Percentiles rank a stretch among this genome's conserved stretches.
Evolutionary conservation across 1,284 basidiomycete genomes (phyloP).

Genomic region (Trichosporon inkin): DNA sequence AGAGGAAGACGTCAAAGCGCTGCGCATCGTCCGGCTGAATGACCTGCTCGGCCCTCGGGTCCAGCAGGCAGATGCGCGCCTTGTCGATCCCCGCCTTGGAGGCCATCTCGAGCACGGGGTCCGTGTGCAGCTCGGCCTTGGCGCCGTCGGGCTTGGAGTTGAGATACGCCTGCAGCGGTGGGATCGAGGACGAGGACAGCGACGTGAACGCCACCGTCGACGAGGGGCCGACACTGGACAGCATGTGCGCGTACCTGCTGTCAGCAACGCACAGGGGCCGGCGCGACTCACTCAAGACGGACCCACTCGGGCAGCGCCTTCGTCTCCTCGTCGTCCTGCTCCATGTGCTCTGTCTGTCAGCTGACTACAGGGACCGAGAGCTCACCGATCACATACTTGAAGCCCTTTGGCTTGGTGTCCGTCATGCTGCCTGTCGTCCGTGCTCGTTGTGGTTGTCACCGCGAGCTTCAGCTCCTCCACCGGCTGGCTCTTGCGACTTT

Average conservation of each 20-base stretch:
- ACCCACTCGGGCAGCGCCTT: conserved; percentile 77
- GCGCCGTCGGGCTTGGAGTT: conserved; percentile 33
- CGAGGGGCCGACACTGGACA: conserved; percentile 62
- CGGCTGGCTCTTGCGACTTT: not conserved
- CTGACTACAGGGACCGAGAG: not conserved
- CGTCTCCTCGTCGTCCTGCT: conserved; percentile 75
- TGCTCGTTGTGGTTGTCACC: not conserved
- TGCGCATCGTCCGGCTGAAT: conserved; percentile 71
- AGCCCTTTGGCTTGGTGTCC: conserved; percentile 23
- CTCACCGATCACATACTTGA: conserved; percentile 48
- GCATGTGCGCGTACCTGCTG: conserved; percentile 63
- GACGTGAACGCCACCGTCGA: conserved; percentile 76
- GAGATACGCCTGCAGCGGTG: conserved; percentile 58
- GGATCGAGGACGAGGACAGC: conserved; percentile 65
- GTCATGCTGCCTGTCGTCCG: not conserved
- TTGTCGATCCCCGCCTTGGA: conserved; percentile 53
- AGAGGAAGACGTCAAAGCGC: conserved; percentile 76
- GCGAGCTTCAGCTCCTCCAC: not conserved
- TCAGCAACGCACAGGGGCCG: conserved; percentile 29
- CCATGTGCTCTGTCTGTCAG: conserved; percentile 75
- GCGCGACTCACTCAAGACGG: conserved; percentile 65
- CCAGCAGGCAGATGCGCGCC: conserved; percentile 73
- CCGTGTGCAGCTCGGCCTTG: conserved; percentile 59
- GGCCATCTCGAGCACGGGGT: conserved; percentile 61
- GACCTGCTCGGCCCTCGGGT: conserved; percentile 70